Evolutionary conservation across 352 stramenopile genomes (phyloP), one percentile per base, ranked within the genome.

Genomic region (Phytophthora crassamura): DNA sequence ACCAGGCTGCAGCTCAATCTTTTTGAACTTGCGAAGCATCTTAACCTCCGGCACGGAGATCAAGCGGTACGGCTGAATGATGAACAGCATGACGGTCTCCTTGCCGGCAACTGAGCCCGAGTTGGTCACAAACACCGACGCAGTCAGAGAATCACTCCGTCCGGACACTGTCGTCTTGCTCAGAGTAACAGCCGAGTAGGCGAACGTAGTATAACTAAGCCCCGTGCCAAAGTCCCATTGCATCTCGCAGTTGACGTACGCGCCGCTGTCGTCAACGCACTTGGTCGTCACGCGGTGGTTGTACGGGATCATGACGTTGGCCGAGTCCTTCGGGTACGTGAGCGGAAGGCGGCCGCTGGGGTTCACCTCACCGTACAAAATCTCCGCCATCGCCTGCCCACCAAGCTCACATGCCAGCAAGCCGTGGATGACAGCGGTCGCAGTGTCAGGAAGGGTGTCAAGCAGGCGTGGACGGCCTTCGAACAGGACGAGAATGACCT

Each of bases 401-500:
- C 90, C 89, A 14, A 84, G 62, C 25, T 93, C 84, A 10, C 90
- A 88, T 2, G 87, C 80, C 7, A 97, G 69, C 51, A 93, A 75
- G 2, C 75, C 86, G 43, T 94, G 64, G n/a, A 97, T 61, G 4
- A 97, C 81, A 36, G 84, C 90, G 22, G 81, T 71, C 5, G 78
- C 89, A 11, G 52, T 58, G 15, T 73, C 57, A 0, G 77, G 63
- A 14, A 90, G 63, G 11, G 69, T 76, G 2, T 53, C 64, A 11
- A 97, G 76, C 11, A 97, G 53, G 2, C 90, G 84, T 25, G 89
- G 89, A 11, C 90, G 82, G 0, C 90, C 90, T 60, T 88, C 71
- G 15, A 96, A 83, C 11, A 96, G 67, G 34, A 97, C 75, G 3
- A 97, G 58, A 12, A 97, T 78, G n/a, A 97, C 64, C 46, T 93